Conservation (phyloP, 768 basidiomycete species). For the Pleurotus citrinopileatus region DNA sequence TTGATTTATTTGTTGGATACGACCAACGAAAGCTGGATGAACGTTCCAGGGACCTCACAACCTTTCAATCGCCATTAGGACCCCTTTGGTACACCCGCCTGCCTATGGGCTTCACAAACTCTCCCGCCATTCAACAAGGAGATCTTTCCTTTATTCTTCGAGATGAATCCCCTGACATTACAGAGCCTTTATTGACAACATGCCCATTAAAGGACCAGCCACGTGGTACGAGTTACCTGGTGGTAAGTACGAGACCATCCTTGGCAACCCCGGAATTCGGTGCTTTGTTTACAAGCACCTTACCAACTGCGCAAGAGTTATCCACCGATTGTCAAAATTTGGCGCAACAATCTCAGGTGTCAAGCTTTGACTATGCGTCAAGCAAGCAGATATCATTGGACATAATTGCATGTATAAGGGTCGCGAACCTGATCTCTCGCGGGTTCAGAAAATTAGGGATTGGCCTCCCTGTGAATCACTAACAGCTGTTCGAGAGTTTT, state of each 20-base stretch:
- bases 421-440: conserved; percentile 17
- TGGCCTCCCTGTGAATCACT: conserved; percentile 16
- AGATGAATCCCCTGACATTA: conserved; percentile 34
- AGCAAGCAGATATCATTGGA: conserved; percentile 25
- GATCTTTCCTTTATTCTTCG: conserved; percentile 34
- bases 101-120: conserved; percentile 39
- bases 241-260: conserved; percentile 31
- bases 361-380: conserved; percentile 17
- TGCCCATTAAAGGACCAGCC: conserved; percentile 28
- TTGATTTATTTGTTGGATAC: conserved; percentile 35
- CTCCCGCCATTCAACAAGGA: conserved; percentile 36
- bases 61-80: conserved; percentile 35
- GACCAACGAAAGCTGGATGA: conserved; percentile 25
- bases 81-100: conserved; percentile 24
- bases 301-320: conserved; percentile 7
- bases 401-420: conserved; percentile 34
- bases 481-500: conserved; percentile 18
- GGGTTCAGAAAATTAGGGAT: conserved; percentile 21
- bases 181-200: conserved; percentile 34
- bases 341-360: conserved; percentile 19
- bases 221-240: conserved; percentile 24
- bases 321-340: neutral
- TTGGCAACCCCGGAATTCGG: conserved; percentile 30
- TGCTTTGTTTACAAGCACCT: conserved; percentile 40
- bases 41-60: conserved; percentile 33